phyloP scores from a whole-genome alignment of 768 basidiomycete species.

The Tulasnella sp. region DNA sequence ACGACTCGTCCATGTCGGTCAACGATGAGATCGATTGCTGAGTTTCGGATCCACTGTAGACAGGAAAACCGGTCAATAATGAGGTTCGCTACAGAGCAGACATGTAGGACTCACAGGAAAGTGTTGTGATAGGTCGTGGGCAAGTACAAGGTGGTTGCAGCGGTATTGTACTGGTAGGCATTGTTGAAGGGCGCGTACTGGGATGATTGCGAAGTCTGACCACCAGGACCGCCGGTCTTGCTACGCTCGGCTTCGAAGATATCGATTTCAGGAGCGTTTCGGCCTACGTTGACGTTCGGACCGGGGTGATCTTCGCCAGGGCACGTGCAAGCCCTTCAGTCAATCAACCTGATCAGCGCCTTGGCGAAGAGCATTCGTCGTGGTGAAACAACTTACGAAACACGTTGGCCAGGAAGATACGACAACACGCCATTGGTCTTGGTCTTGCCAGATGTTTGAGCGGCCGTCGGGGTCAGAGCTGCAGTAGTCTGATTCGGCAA shows the following conservation, averaged over 20 bases:
- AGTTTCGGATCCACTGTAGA: slow-evolving; percentile 42
- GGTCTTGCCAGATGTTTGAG: slow-evolving; percentile 28
- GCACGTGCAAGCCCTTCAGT: slow-evolving; percentile 58
- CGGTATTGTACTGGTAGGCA: slow-evolving; percentile 34
- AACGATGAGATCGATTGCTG: slow-evolving; percentile 51
- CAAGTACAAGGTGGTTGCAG: slow-evolving; percentile 32
- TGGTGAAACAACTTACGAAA: slow-evolving; percentile 44
- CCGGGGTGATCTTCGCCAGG: slow-evolving; percentile 71
- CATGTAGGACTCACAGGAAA: slow-evolving; percentile 31
- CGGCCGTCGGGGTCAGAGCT: slow-evolving; percentile 41
- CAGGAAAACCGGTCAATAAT: not conserved
- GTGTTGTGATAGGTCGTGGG: slow-evolving; percentile 32
- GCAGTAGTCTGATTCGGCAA: slow-evolving; percentile 44
- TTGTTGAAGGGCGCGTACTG: slow-evolving; percentile 62
- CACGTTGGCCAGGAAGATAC: slow-evolving; percentile 69
- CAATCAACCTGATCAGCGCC: slow-evolving; percentile 25
- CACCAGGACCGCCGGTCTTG: slow-evolving; percentile 41
- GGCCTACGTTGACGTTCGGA: slow-evolving; percentile 45
- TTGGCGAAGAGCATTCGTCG: not conserved
- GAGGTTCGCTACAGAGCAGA: not conserved
- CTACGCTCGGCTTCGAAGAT: slow-evolving; percentile 68
- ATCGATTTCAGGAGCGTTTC: slow-evolving; percentile 77
- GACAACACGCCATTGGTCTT: slow-evolving; percentile 57
- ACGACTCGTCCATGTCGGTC: slow-evolving; percentile 40
- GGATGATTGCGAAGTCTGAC: slow-evolving; percentile 56